These are phyloP conservation scores for Candida sp. DNA, from an alignment of 1,139 yeast genomes.

Conservation along the genomic window DNA sequence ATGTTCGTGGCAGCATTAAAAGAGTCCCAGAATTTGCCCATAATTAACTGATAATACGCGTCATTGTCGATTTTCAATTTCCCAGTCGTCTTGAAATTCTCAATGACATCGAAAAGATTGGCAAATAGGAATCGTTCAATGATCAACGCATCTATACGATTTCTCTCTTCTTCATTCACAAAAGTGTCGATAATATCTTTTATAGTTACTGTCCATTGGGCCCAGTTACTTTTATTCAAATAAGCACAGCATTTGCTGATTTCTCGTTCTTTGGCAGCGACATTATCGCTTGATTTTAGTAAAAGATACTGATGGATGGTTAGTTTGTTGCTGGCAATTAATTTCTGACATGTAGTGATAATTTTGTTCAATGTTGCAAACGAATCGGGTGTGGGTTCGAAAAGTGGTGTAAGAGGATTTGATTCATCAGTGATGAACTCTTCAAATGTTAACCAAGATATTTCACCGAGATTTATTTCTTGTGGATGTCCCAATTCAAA, in stretches of 20 bases:
- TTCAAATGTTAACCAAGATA: conserved; percentile 5
- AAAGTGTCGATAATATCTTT: conserved; percentile 24
- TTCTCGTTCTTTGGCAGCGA: conserved; percentile 20
- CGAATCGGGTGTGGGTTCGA: conserved; percentile 19
- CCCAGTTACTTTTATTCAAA: conserved; percentile 31
- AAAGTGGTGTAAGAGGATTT: conserved; percentile 15
- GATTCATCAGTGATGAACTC: conserved; percentile 7
- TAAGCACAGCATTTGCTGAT: conserved; percentile 25
- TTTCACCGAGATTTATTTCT: conserved; percentile 4
- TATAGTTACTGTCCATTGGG: conserved; percentile 19
- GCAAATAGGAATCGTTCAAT: conserved; percentile 36
- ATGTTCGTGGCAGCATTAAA: conserved; percentile 50
- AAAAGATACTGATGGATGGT: conserved; percentile 32
- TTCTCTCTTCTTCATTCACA: conserved; percentile 16
- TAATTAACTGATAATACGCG: conserved; percentile 16
- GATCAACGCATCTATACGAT: conserved; percentile 28
- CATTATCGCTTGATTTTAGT: conserved; percentile 21
- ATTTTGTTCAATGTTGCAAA: conserved; percentile 20
- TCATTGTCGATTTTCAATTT: conserved; percentile 14
- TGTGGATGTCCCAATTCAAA: conserved; percentile 4
- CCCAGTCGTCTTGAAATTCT: conserved; percentile 13
- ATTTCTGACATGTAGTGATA: conserved; percentile 36
- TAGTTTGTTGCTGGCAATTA: conserved; percentile 40
- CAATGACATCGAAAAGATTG: conserved; percentile 31
- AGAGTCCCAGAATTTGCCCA: conserved; percentile 51